phyloP scores from a whole-genome alignment of 108 stramenopile species.

The Conticribra weissflogii region DNA sequence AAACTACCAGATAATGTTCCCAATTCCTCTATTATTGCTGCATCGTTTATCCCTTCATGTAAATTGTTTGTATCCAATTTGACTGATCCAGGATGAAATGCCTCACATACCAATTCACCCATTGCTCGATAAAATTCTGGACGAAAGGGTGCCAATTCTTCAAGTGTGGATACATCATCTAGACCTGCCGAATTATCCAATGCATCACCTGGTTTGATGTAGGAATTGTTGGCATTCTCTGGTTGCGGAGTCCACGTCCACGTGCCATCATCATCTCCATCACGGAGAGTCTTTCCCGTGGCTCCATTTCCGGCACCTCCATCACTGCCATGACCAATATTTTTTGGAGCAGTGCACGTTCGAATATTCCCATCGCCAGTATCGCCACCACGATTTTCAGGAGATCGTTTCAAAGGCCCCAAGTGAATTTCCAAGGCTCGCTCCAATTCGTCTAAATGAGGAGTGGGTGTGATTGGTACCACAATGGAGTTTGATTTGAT shows the following conservation, averaged over 20 bases:
- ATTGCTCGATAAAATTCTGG: constrained; percentile 34
- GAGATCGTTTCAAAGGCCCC: neutral
- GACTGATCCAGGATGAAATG: constrained; percentile 32
- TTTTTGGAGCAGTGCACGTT: constrained; percentile 16
- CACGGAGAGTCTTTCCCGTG: too few relatives aligned
- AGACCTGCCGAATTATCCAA: neutral
- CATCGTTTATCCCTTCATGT: neutral
- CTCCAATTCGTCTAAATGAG: constrained; percentile 45
- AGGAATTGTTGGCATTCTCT: constrained; percentile 22
- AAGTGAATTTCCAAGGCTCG: constrained; percentile 27
- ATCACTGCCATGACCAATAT: too few relatives aligned
- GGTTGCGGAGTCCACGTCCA: constrained; percentile 32
- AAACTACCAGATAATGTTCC: neutral
- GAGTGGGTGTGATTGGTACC: constrained; percentile 38
- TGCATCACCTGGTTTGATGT: neutral
- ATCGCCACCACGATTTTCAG: neutral
- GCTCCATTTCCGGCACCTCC: too few relatives aligned
- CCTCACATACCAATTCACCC: constrained; percentile 32
- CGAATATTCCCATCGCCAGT: neutral
- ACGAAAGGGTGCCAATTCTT: constrained; percentile 42
- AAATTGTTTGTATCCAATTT: neutral
- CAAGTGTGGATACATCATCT: constrained; percentile 7
- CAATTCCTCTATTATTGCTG: neutral
- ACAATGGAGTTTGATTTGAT: neutral
- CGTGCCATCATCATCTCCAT: neutral